Evolutionary conservation across 345 rosid species (phyloP), one percentile per base, ranked within the genome.

Genomic region (Corymbia maculata): DNA sequence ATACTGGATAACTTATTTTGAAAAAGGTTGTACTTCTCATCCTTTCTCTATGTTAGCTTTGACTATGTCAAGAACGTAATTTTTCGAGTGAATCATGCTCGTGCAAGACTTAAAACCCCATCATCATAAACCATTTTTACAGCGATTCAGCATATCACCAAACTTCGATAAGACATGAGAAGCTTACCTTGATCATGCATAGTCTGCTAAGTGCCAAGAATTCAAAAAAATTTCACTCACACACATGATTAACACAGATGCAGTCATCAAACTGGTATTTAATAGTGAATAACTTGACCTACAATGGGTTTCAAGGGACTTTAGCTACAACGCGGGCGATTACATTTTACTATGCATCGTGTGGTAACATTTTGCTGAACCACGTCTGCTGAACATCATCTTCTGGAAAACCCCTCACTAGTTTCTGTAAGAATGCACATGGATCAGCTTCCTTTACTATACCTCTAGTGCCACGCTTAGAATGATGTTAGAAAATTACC

Each of bases 51-150:
- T 79, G 87, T 90, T 17, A 89, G 91, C 6, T 85, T 87, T 15
- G 90, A 89, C 11, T 87, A 85, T 49, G 91, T 85, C 9, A 90
- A 89, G 75, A 88, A 80, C 21, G 64, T 88, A 59, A 30, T 49
- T 4, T 92, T 19, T 89, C 11, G n/a, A 90, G 28, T 21, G 86
- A 4, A 92, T 87, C 42, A 47, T 4, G 50, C 80, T 92, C 8
- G 36, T 52, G 11, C 59, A 50, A 10, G n/a, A 86, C 10, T 85
- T 30, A 28, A 89, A 88, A 19, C n/a, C 90, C 93, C 51, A 89
- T 92, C 47, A n/a, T 90, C 49, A 90, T 90, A 45, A 85, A 89
- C 51, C 88, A 92, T 42, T 55, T 10, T 15, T 92, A 89, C 30
- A 86, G 88, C 15, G 90, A 88, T 22, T 17, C 14, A 16, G 28